Evolutionary conservation across 805 yeast genomes (phyloP), one percentile per base, ranked within the genome.

Genomic region (Wickerhamiella azymoides): DNA sequence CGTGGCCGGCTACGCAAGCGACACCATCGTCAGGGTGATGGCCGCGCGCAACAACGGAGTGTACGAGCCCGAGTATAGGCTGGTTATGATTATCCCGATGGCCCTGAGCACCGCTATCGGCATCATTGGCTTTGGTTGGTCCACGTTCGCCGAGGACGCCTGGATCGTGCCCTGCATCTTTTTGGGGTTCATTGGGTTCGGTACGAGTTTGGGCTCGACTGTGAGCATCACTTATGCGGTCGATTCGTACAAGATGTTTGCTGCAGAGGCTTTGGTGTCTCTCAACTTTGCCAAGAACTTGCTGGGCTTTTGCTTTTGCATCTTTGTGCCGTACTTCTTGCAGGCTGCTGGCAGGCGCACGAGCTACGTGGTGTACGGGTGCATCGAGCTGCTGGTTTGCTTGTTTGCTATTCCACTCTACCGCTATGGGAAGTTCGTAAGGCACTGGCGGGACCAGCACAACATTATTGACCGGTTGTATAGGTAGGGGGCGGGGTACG

Each of bases 41-140:
- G 69, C 73, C 9, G 50, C 56, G n/a, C 59, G 57, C 37, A 77
- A 77, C 50, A 54, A 64, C 18, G 81, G 81, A 1, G 57, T 72
- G 5, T 77, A 76, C 57, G 82, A 77, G 60, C 81, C 82, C 3
- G 82, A 77, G 57, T 75, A 72, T 55, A 64, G 81, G 27, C 61
- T 76, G 30, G 49, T 75, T 19, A 72, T 76, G 79, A 59, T 74
- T 17, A 30, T 72, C 11, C 79, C 79, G 1, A 70, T 74, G 16
- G 57, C 68, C 47, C 49, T 73, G 10, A 47, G 72, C 2, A 61
- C 65, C 9, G 45, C 66, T 5, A 62, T 73, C 36, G 82, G 81
- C 2, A 61, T 76, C 38, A 70, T 77, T 67, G 82, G 80, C 5
- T 77, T 72, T 55, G 82, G 82, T 4, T 76, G 81, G 80, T 64